Evolutionary conservation across 2,329 filamentous ascomycete genomes (phyloP).

Genomic region (Byssochlamys sp.): DNA sequence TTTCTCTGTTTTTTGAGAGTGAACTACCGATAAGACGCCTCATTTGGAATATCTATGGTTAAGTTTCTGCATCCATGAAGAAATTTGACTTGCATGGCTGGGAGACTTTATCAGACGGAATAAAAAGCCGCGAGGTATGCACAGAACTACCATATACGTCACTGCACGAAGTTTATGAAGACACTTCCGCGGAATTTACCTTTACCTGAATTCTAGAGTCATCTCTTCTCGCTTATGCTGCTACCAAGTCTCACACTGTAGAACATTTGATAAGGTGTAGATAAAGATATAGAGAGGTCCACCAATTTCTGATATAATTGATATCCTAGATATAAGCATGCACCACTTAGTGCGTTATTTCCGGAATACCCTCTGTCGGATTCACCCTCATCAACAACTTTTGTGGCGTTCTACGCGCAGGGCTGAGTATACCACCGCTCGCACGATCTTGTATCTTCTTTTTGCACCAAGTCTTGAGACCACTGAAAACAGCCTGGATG

Average conservation of each 20-base stretch:
- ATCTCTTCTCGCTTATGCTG: too few species aligned
- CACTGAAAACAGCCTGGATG: not conserved
- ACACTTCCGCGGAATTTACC: too few species aligned
- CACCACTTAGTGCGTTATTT: not conserved
- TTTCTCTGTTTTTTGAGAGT: not conserved
- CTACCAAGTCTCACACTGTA: not conserved
- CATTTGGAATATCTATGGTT: not conserved
- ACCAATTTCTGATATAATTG: not conserved
- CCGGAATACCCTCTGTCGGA: not conserved
- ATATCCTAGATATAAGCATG: not conserved
- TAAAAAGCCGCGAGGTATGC: not conserved
- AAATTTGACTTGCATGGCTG: not conserved
- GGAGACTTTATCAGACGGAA: not conserved
- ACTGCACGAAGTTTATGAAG: not conserved
- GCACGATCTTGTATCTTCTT: not conserved
- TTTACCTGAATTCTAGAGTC: too few species aligned
- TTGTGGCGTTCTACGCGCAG: not conserved
- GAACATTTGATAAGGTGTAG: not conserved
- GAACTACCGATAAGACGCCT: not conserved
- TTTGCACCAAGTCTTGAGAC: not conserved
- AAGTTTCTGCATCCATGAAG: not conserved
- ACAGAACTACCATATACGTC: not conserved
- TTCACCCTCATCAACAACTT: not conserved
- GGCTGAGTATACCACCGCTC: not conserved
- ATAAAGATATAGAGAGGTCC: not conserved